A percentile compares a stretch with the other conserved stretches of the same genome.
Evolutionary conservation across 1,284 basidiomycete species (phyloP).

Genomic region (Inonotus obliquus): DNA sequence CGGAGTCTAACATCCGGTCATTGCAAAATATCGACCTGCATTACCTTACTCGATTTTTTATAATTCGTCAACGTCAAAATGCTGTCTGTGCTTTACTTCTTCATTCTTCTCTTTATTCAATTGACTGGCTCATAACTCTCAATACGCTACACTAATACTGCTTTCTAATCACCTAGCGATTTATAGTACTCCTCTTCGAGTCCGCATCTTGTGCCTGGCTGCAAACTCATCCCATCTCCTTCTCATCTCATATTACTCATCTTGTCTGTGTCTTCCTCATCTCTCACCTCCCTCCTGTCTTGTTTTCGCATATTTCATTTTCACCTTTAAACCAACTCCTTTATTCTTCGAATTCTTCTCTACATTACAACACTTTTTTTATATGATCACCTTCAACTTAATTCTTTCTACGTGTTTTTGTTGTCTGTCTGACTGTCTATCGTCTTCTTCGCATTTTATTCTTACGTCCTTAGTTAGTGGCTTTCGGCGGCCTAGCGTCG

Average conservation of each 20-base stretch:
- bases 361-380: not conserved
- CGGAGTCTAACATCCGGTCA: not conserved
- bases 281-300: not conserved
- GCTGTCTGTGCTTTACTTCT: constrained; percentile 2
- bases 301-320: not conserved
- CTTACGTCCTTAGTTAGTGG: not conserved
- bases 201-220: constrained; percentile 9
- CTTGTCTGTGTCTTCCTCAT: not conserved
- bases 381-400: not conserved
- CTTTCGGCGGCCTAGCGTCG: constrained; percentile 4
- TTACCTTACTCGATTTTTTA: not conserved
- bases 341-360: not conserved
- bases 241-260: not conserved
- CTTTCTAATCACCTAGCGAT: not conserved
- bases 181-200: not conserved
- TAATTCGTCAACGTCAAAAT: constrained; percentile 3
- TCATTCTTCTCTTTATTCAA: not conserved
- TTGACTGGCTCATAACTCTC: not conserved
- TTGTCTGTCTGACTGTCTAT: not conserved
- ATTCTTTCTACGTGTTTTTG: not conserved
- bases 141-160: not conserved
- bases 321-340: no score
- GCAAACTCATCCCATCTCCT: not conserved
- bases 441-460: not conserved
- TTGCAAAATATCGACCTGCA: not conserved